Conservation (phyloP, 257 asterid species). For the Plectranthus barbatus region DNA sequence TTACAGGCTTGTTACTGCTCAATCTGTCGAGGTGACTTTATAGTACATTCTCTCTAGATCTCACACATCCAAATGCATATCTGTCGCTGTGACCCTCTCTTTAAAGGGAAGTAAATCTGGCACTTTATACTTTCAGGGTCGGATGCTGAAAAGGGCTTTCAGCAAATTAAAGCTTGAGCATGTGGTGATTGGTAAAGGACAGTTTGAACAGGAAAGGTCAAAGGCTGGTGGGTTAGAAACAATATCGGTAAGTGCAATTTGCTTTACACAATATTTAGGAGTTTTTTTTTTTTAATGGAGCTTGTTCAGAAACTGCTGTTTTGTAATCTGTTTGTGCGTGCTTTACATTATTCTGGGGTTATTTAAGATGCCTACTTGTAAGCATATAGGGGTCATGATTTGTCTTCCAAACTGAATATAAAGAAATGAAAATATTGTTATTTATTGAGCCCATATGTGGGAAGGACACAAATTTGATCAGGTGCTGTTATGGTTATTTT, state of each 20-base stretch:
- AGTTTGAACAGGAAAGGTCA: conserved; percentile 74
- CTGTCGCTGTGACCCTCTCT: neutral
- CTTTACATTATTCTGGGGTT: neutral
- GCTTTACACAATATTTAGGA: neutral
- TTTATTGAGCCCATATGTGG: neutral
- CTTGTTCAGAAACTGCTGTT: neutral
- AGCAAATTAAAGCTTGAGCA: conserved; percentile 97
- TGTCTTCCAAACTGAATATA: neutral
- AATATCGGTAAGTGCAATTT: conserved; percentile 35
- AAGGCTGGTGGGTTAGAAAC: conserved; percentile 32
- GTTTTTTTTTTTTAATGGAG: neutral
- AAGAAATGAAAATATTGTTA: too few relatives aligned
- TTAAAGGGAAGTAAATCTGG: neutral
- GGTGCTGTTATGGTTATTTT: neutral
- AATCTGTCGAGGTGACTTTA: conserved; percentile 72
- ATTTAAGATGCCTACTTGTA: too few relatives aligned
- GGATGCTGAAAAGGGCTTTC: conserved; percentile 88
- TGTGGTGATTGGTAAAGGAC: conserved; percentile 94
- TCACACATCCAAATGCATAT: neutral
- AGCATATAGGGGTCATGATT: neutral
- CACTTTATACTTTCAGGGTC: conserved; percentile 42
- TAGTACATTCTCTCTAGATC: neutral
- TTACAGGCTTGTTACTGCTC: conserved; percentile 90
- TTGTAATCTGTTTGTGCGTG: neutral
- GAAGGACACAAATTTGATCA: neutral